These are phyloP conservation scores for Rhodocollybia butyracea DNA, from an alignment of 768 basidiomycete genomes.

Conservation along the genomic window DNA sequence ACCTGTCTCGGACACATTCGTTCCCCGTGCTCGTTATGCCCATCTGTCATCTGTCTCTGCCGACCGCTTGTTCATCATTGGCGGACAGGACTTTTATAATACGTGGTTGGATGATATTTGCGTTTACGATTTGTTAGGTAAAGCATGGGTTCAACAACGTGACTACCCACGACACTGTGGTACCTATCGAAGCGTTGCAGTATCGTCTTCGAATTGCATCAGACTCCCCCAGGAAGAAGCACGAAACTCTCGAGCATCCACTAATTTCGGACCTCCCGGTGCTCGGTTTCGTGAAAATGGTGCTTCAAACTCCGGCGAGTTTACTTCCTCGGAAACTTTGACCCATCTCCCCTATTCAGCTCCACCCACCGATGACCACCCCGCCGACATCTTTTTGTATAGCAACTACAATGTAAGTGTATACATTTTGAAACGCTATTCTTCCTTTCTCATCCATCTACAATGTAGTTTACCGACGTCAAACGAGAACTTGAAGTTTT, in stretches of 20 bases:
- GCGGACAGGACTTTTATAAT: conserved; percentile 92
- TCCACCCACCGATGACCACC: conserved; percentile 66
- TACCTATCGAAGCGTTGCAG: conserved; percentile 91
- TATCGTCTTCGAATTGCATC: conserved; percentile 66
- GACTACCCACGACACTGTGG: conserved; percentile 93
- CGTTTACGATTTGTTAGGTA: conserved; percentile 74
- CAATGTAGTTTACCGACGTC: conserved; percentile 81
- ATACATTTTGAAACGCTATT: conserved; percentile 5
- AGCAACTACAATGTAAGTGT: conserved; percentile 89
- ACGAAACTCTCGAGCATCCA: conserved; percentile 34
- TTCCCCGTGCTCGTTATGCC: conserved; percentile 89
- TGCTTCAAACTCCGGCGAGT: conserved; percentile 31
- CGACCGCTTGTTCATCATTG: conserved; percentile 85
- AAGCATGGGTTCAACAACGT: conserved; percentile 76
- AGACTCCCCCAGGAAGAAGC: conserved; percentile 66
- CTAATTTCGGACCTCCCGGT: conserved; percentile 52
- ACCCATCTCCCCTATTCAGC: conserved; percentile 77
- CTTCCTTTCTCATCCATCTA: conserved; percentile 4
- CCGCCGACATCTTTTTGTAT: conserved; percentile 87
- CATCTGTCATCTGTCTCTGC: conserved; percentile 88
- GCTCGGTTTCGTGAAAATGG: conserved; percentile 50
- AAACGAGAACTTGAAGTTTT: conserved; percentile 94
- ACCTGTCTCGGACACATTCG: conserved; percentile 41
- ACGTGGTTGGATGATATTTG: conserved; percentile 93
- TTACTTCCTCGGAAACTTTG: conserved; percentile 57